Conservation (phyloP, 305 asterid genomes). For the Solanum hybrid region DNA sequence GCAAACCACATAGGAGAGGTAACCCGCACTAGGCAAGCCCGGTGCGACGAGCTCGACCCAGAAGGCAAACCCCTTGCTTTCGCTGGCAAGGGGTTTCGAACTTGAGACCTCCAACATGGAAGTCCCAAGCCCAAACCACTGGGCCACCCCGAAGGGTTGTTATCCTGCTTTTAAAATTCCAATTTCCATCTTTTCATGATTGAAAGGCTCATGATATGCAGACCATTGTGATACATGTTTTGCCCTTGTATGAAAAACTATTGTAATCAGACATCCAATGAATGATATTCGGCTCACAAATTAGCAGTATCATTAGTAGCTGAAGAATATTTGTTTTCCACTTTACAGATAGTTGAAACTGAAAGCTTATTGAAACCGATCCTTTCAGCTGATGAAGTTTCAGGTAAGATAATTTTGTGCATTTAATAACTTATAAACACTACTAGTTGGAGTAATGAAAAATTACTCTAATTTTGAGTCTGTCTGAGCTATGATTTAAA, state of each 20-base stretch:
- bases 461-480: neutral
- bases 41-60: too few relatives aligned
- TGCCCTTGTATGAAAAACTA: neutral
- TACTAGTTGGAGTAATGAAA: neutral
- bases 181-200: neutral
- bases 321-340: neutral
- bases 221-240: neutral
- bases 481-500: neutral
- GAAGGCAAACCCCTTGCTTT: too few relatives aligned
- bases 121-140: too few relatives aligned
- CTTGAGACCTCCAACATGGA: too few relatives aligned
- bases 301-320: neutral
- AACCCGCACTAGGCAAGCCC: too few relatives aligned
- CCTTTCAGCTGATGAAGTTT: conserved; percentile 61
- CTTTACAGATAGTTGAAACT: conserved; percentile 59
- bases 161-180: neutral
- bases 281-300: neutral
- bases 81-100: too few relatives aligned
- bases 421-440: neutral
- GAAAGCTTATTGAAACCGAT: conserved; percentile 75
- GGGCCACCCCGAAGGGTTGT: too few relatives aligned
- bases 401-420: conserved; percentile 30
- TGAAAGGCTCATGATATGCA: neutral
- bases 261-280: neutral
- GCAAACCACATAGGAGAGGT: too few relatives aligned